Base-by-base conservation (phyloP, 2,329 filamentous ascomycete species). In the Fusarium torulosum region DNA sequence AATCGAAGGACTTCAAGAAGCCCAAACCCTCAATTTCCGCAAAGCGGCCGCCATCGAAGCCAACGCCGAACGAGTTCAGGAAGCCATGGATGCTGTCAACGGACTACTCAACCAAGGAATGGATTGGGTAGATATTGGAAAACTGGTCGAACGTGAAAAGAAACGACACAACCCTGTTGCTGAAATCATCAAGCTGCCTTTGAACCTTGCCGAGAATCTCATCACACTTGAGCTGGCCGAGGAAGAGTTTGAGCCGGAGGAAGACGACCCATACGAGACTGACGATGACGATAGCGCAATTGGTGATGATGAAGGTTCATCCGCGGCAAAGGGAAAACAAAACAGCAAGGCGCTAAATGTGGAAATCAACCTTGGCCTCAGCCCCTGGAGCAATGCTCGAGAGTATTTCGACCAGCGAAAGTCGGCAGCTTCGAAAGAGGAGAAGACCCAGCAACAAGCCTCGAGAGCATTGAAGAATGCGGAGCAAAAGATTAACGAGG, bases 61-160 rank as follows among this genome's bases (percentile, higher is more conserved):
- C 21, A 98, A 99, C 73, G 84, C 93, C 2, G 93, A 97, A 75
- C 88, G 94, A 50, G 94, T 98, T 0, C 92, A 97, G 76, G 96
- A 98, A 79, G 94, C 93, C 6, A 94, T 94, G 77, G 92, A 94
- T 76, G 94, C 96, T 5, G 90, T 99, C 53, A 98, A 97, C 76
- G 92, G 93, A 1, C 82, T 98, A n/a, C 88, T 99, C 61, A 88
- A 88, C 7, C 93, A 97, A 74, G 95, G 95, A 13, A 98, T 98
- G 94, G 96, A 99, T 73, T 99, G 96, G 96, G 89, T 93, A 13
- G 92, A 97, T 69, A 94, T 98, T 72, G 93, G 88, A 11, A 91
- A 91, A 59, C 81, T 99, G 64, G 92, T 99, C 52, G 93, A 97
- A 76, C 87, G 93, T 69, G 95, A 98, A 76, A 92, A 96, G 76